These are phyloP conservation scores for Fraxinus velutina DNA, from an alignment of 305 asterid genomes.

Conservation along the genomic window DNA sequence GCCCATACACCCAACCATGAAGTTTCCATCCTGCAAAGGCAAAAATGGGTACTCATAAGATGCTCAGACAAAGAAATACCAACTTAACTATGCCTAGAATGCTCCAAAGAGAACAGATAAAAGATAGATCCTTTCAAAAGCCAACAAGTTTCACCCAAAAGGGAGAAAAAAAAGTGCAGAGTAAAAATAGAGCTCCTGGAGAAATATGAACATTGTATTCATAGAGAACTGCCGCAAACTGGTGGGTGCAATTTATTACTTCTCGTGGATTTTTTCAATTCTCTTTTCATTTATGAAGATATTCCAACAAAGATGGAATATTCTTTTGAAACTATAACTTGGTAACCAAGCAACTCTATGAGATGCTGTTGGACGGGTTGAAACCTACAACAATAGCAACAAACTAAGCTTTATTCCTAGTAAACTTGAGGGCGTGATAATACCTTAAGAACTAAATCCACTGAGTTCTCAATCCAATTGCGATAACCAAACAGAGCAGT, in stretches of 20 bases:
- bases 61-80: constrained; percentile 11
- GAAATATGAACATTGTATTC: constrained; percentile 1
- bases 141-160: constrained; percentile 6
- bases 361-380: neutral
- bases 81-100: constrained; percentile 2
- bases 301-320: neutral
- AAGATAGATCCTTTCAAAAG: constrained; percentile 15
- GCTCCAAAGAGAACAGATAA: constrained; percentile 7
- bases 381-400: neutral
- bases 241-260: neutral
- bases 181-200: constrained; percentile 13
- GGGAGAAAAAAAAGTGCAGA: neutral
- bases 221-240: constrained; percentile 6
- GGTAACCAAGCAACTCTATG: constrained; percentile 10
- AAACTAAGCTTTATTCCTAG: neutral
- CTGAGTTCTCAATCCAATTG: neutral
- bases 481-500: constrained; percentile 5
- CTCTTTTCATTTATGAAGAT: neutral
- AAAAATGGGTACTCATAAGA: constrained; percentile 22
- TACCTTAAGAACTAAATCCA: constrained; percentile 18
- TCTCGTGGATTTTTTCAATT: neutral
- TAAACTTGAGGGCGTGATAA: constrained; percentile 1
- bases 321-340: neutral
- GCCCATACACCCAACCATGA: constrained; percentile 98
- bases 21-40: constrained; percentile 85